Base-by-base conservation (phyloP, 2,329 filamentous ascomycete genomes). In the Phoma sp. region DNA sequence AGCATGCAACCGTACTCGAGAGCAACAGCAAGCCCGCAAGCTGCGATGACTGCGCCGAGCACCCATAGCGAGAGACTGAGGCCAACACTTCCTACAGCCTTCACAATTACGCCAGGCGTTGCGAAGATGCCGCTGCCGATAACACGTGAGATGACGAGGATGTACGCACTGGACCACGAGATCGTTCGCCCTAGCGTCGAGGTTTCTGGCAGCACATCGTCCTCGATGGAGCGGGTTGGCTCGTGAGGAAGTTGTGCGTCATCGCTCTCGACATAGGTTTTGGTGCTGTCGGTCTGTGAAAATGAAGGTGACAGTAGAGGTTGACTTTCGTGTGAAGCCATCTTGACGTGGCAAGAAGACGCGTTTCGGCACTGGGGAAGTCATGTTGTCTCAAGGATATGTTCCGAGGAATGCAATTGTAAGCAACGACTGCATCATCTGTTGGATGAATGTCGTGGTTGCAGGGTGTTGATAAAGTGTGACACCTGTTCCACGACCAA, bases 41-140 rank as follows among this genome's bases (percentile, higher is more conserved):
- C 85, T 0, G 86, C 83, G 7, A 90, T 77, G 1, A 85, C 62
- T 0, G 86, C 85, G 1, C 88, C 88, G 0, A 85, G 71, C 0
- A 88, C 51, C 88, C 88, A 91, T 3, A 91, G 72, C 0, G 81
- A 60, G 1, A 91, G 72, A 0, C 86, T 81, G 2, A 90, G 74
- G 0, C 87, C 88, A 0, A 88, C 80, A 51, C 87, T 91, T 1
- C 89, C 89, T 2, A 86, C 85, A 0, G 85, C 82, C 33, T 84
- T 82, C 3, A 89, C 79, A 44, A 92, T 89, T 4, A 86, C 81
- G 0, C 85, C 88, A 0, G 87, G 88, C 0, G 87, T 90, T 0
- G 88, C 87, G 65, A 91, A 91, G 60, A 91, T 89, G 24, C 88
- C 88, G 64, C 82, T 87, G 12, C 88, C 88, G 27, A 90, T 86